Conservation (phyloP, 192 early-diverging fungal genomes). For the Coemansia sp. region DNA sequence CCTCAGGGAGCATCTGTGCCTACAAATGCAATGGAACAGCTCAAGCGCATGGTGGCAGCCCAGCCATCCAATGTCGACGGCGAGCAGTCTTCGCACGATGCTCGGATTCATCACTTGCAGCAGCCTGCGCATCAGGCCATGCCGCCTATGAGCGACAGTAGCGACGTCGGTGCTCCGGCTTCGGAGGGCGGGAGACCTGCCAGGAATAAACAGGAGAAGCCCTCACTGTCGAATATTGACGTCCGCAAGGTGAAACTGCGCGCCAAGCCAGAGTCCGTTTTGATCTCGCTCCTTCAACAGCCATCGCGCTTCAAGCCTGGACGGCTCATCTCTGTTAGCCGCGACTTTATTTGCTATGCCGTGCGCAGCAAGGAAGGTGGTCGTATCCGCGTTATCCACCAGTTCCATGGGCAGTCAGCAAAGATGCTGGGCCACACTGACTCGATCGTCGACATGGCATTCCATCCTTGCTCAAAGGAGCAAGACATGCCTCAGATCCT, state of each 20-base stretch:
- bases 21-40: slow-evolving; percentile 41
- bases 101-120: slow-evolving; percentile 11
- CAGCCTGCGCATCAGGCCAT: slow-evolving; percentile 14
- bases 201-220: slow-evolving; percentile 9
- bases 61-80: slow-evolving; percentile 15
- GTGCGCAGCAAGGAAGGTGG: slow-evolving; percentile 55
- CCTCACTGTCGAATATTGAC: slow-evolving; percentile 22
- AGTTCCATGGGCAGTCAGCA: slow-evolving; percentile 46
- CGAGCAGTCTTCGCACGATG: slow-evolving; percentile 6
- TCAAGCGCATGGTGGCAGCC: slow-evolving; percentile 46
- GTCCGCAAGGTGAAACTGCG: slow-evolving; percentile 29
- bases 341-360: slow-evolving; percentile 55
- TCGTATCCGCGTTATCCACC: slow-evolving; percentile 50
- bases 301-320: slow-evolving; percentile 42
- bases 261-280: slow-evolving; percentile 41
- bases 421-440: slow-evolving; percentile 54
- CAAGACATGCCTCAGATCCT: slow-evolving; percentile 43
- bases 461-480: slow-evolving; percentile 50
- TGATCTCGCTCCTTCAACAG: slow-evolving; percentile 52
- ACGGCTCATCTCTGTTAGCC: slow-evolving; percentile 43
- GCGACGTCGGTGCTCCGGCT: background rate
- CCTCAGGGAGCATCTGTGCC: slow-evolving; percentile 6
- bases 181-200: background rate
- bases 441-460: slow-evolving; percentile 50
- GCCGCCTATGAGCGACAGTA: slow-evolving; percentile 1